Base-by-base conservation (phyloP, 1,139 yeast species). In the Geotrichum citri-aurantii region DNA sequence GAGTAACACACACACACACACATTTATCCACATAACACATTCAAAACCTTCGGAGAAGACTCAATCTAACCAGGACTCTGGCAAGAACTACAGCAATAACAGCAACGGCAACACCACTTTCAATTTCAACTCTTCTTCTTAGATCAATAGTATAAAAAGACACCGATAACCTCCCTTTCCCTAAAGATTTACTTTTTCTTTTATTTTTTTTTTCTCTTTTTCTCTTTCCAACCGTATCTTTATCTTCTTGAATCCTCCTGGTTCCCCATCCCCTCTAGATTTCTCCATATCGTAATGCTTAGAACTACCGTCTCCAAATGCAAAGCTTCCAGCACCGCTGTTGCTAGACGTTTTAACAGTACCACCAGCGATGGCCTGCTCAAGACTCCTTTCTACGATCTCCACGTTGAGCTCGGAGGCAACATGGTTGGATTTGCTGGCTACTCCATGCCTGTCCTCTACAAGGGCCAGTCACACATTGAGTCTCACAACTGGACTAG, bases 341-440 rank as follows among this genome's bases (percentile, higher is more conserved):
- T 40, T 46, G 40, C 47, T 29, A 58, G 48, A 47, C 56, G 61
- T 42, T 58, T 55, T 56, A 58, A 55, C 40, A 50, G 55, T 24
- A 53, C 59, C n/a, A 50, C 60, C 1, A 50, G 50, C 29, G 58
- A 55, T n/a, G 56, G 53, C 5, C 40, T 59, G 31, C 51, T 47
- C 62, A 86, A 82, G 68, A 93, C 99, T 1, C 95, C 98, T 4
- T 79, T 93, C 55, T 82, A 86, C 70, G 91, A 86, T 63, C 79
- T 91, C 48, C 98, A 93, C 71, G 76, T 86, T 44, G 81, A 82
- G 61, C 77, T 84, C 55, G 93, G 92, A 5, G 99, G 92, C 14
- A 91, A 88, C 62, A 86, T 93, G 86, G 98, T 91, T 2, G 95
- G 93, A 49, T 93, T 89, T 74, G 98, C 98, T 29, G 97, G 97